Conservation (phyloP, 805 yeast genomes). For the Wickerhamomyces bovis region DNA sequence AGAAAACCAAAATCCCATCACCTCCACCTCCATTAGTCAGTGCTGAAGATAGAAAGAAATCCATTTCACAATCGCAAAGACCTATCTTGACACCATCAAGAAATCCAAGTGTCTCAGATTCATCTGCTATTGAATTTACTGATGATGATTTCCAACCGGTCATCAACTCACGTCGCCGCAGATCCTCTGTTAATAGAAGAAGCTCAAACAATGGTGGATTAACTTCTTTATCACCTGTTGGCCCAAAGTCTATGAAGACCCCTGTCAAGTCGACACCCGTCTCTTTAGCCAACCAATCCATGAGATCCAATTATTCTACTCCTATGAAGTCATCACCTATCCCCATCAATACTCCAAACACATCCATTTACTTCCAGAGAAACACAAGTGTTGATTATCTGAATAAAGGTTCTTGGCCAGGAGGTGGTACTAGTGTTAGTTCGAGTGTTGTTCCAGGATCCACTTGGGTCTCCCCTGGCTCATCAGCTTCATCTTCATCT, state of each 20-base stretch:
- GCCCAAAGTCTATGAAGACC: not conserved
- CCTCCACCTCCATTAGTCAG: constrained; percentile 3
- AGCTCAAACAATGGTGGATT: constrained; percentile 3
- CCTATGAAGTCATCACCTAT: not conserved
- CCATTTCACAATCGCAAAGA: constrained; percentile 2
- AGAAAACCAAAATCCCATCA: constrained; percentile 7
- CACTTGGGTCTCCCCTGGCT: constrained; percentile 5
- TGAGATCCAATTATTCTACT: not conserved
- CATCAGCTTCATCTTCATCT: constrained; percentile 7
- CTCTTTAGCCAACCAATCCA: not conserved
- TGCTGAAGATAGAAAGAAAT: constrained; percentile 6
- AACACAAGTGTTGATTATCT: not conserved
- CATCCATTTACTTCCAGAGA: not conserved
- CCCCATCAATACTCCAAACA: not conserved
- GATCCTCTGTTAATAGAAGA: constrained; percentile 24
- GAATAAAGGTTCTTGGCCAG: constrained; percentile 7
- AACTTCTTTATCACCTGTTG: not conserved
- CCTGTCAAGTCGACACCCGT: constrained; percentile 3
- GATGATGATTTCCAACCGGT: constrained; percentile 31
- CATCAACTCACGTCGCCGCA: constrained; percentile 25
- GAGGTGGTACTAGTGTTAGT: constrained; percentile 5
- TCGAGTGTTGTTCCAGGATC: constrained; percentile 8
- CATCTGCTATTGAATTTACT: constrained; percentile 25
- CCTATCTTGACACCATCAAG: constrained; percentile 4
- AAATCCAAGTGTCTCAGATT: constrained; percentile 11